phyloP scores from a whole-genome alignment of 805 yeast species.

The Saccharomyces paradoxus region DNA sequence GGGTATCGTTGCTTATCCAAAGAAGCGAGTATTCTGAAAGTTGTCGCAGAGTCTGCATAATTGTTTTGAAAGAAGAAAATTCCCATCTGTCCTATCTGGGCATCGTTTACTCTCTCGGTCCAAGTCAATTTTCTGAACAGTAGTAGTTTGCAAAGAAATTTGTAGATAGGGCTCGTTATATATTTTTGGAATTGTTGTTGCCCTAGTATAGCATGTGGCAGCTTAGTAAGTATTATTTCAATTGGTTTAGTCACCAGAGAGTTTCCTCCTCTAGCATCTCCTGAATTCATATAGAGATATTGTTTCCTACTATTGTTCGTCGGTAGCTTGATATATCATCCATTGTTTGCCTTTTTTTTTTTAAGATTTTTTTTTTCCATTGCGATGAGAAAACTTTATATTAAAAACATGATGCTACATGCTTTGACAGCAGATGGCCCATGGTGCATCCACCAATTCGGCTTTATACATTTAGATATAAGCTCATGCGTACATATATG shows the following conservation, averaged over 20 bases:
- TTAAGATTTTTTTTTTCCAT: neutral
- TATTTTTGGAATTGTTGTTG: neutral
- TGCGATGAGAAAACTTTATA: neutral
- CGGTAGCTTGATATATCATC: neutral
- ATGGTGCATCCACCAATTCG: neutral
- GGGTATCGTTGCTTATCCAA: conserved; percentile 30
- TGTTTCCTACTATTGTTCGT: neutral
- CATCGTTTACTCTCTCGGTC: neutral
- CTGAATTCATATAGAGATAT: neutral
- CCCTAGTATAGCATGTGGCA: neutral
- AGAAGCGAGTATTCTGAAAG: conserved; percentile 41
- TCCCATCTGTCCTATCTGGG: neutral
- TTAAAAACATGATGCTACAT: neutral
- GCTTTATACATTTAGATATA: neutral
- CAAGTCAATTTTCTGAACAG: conserved; percentile 24
- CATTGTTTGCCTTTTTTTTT: neutral
- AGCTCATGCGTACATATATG: neutral
- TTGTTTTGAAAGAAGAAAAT: conserved; percentile 31
- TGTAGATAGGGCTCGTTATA: neutral
- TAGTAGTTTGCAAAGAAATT: neutral
- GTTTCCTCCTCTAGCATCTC: neutral
- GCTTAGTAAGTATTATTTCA: neutral
- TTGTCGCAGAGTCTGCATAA: conserved; percentile 32
- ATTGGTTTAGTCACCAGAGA: neutral
- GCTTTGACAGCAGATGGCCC: neutral